phyloP scores from a whole-genome alignment of 2,329 filamentous ascomycete genomes.

The Neonectria hederae region DNA sequence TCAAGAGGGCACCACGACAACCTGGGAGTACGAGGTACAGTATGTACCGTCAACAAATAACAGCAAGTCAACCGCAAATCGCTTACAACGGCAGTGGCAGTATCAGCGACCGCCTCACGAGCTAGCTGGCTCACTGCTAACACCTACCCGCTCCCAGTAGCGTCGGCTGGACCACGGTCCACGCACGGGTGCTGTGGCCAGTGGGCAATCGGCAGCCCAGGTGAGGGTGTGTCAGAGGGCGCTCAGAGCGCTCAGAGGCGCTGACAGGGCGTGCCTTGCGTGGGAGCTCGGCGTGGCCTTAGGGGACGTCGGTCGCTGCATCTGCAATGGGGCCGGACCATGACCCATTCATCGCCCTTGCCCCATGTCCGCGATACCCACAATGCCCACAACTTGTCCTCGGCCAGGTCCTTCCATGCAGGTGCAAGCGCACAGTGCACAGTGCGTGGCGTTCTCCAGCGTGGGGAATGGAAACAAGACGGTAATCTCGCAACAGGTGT shows the following conservation, averaged over 20 bases:
- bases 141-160: constrained; percentile 40
- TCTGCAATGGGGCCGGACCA: constrained; percentile 30
- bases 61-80: constrained; percentile 28
- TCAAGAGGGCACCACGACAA: constrained; percentile 7
- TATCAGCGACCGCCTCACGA: constrained; percentile 30
- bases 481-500: constrained; percentile 37
- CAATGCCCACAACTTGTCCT: constrained; percentile 35
- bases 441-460: constrained; percentile 36
- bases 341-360: constrained; percentile 35
- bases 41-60: constrained; percentile 4
- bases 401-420: constrained; percentile 38
- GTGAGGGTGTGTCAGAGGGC: constrained; percentile 26
- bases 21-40: not conserved
- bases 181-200: constrained; percentile 29
- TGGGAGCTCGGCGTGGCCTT: constrained; percentile 13
- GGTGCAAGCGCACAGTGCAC: constrained; percentile 36
- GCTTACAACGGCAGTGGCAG: constrained; percentile 32
- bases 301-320: constrained; percentile 40
- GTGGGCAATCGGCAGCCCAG: constrained; percentile 20
- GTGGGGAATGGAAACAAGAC: constrained; percentile 46
- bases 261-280: constrained; percentile 1
- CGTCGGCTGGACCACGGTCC: constrained; percentile 39
- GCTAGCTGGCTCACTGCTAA: constrained; percentile 7
- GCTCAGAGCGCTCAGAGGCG: no score
- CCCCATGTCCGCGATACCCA: constrained; percentile 26